Percentiles rank a stretch among this genome's conserved stretches.
Conservation (phyloP, 1,139 yeast species). For the Saccharomyces hybrid region DNA sequence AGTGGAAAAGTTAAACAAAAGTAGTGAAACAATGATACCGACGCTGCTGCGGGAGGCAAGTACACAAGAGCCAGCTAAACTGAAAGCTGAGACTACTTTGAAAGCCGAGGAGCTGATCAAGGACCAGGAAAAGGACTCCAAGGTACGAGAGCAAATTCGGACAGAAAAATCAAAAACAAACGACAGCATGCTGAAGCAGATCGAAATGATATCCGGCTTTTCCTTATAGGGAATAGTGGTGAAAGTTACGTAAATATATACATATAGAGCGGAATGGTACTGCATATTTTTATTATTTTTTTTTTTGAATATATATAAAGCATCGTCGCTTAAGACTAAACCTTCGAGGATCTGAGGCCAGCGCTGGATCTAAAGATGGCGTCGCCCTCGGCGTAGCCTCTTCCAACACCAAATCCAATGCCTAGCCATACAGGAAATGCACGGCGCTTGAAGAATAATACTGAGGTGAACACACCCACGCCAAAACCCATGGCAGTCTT, state of each 20-base stretch:
- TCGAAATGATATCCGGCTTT: constrained; percentile 53
- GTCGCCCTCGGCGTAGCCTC: constrained; percentile 97
- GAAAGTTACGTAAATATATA: not conserved
- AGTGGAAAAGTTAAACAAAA: constrained; percentile 21
- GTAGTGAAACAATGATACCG: constrained; percentile 8
- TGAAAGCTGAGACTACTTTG: constrained; percentile 37
- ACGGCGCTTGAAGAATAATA: constrained; percentile 83
- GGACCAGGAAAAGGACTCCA: constrained; percentile 40
- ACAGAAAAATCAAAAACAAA: constrained; percentile 41
- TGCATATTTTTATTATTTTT: not conserved
- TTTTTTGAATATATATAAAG: constrained; percentile 2
- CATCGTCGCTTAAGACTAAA: not conserved
- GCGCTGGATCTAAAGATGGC: constrained; percentile 83
- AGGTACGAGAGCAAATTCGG: constrained; percentile 36
- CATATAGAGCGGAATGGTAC: not conserved
- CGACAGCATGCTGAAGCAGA: constrained; percentile 46
- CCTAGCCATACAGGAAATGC: constrained; percentile 97
- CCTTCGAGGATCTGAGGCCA: constrained; percentile 62
- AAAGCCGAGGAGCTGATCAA: constrained; percentile 32
- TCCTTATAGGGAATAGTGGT: constrained; percentile 27
- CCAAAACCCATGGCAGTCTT: constrained; percentile 98
- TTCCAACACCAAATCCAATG: constrained; percentile 91
- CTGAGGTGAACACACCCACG: constrained; percentile 93
- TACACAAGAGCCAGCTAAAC: constrained; percentile 15
- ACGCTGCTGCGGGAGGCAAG: constrained; percentile 11